A percentile compares a stretch with the other conserved stretches of the same genome.
phyloP scores from a whole-genome alignment of 148 eudicot genomes.

The Pouteria glomerata region DNA sequence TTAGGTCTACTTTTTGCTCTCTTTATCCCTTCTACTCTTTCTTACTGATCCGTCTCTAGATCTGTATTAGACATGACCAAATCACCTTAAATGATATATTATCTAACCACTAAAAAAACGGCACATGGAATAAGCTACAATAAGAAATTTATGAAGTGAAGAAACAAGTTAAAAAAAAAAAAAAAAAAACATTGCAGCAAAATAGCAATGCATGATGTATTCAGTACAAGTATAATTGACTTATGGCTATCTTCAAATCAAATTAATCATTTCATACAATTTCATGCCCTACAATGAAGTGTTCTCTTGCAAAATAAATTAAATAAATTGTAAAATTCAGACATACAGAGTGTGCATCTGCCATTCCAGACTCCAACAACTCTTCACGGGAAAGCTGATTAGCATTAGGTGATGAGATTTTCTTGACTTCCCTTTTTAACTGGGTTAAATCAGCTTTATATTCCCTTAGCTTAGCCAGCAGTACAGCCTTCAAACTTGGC shows the following conservation, averaged over 20 bases:
- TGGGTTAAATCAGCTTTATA: slow-evolving; percentile 80
- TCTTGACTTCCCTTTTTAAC: slow-evolving; percentile 70
- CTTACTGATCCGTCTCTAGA: no score
- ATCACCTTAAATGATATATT: no score
- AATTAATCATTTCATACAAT: neutral
- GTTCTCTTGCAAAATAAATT: neutral
- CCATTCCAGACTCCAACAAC: slow-evolving; percentile 67
- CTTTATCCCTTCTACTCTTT: no score
- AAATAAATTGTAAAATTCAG: neutral
- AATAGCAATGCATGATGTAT: neutral
- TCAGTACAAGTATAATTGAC: neutral
- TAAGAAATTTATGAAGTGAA: neutral
- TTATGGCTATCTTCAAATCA: neutral
- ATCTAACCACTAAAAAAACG: neutral
- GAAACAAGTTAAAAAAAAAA: no score
- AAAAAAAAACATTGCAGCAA: neutral
- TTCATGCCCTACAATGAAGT: neutral
- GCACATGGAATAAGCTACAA: neutral
- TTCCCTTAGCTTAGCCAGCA: slow-evolving; percentile 88
- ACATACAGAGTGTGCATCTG: slow-evolving; percentile 53
- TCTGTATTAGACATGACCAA: no score
- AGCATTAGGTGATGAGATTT: slow-evolving; percentile 45
- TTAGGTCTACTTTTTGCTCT: no score
- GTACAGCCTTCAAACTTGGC: slow-evolving; percentile 78
- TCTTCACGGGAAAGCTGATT: slow-evolving; percentile 63